Evolutionary conservation across 2,329 filamentous ascomycete species (phyloP), one percentile per base, ranked within the genome.

Genomic region (Aspergillus pseudonomiae): DNA sequence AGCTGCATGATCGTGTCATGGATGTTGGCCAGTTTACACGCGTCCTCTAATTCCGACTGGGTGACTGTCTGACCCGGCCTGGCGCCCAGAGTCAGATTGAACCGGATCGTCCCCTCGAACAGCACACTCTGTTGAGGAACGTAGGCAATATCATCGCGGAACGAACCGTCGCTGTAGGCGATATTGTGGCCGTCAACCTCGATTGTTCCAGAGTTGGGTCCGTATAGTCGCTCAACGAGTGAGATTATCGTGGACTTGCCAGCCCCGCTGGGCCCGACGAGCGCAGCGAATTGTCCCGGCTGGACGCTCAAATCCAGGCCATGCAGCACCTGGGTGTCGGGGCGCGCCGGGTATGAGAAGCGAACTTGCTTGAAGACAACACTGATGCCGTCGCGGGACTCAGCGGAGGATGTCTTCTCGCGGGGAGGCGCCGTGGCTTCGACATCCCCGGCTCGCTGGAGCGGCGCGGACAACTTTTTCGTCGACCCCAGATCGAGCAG

Each of bases 21-120:
- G 65, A 92, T 90, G 71, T 90, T 90, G 30, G 89, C 89, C 9
- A 90, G 77, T 62, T 84, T 84, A 72, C 89, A 92, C 0, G 90
- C 89, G 57, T 87, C 85, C 64, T 88, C 82, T 54, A 92, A 87
- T 52, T 91, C 89, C 7, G 80, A 84, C 52, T 86, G 78, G 0
- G 83, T 84, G 1, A 85, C 85, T 36, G 84, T 82, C 45, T 84
- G 79, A 16, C 81, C 83, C 1, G 87, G 88, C 1, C 81, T 79
- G 0, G 77, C 76, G 16, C 80, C 82, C 2, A 83, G 74, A 1
- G 74, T 73, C 21, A 83, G 73, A 64, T 83, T 84, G 73, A 82
- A 84, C n/a, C 73, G 75, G 30, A 84, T 78, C 36, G 69, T 82
- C 1, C 82, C 82, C 61, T 83, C 80, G 61, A 84, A 84, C 9